Conservation (phyloP, 805 yeast species). For the Dipodascopsis tothii region DNA sequence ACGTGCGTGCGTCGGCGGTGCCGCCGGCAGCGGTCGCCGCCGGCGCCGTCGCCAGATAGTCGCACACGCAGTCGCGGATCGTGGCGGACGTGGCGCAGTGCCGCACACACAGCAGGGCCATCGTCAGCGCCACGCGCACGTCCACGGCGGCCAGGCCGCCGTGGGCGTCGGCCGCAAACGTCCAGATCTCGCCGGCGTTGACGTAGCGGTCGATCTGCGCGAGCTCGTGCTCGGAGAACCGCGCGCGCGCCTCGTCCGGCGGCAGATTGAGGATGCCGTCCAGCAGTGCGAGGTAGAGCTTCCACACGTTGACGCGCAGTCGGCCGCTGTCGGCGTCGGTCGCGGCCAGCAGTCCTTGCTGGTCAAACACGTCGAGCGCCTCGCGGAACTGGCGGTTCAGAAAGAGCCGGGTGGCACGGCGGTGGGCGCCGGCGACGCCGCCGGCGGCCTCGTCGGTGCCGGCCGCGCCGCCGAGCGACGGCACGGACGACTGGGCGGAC, state of each 20-base stretch:
- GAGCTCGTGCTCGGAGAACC: slow-evolving; percentile 6
- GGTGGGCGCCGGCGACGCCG: too few species aligned
- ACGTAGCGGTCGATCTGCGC: too few species aligned
- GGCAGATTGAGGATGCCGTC: slow-evolving; percentile 9
- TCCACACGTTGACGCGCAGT: slow-evolving; percentile 9
- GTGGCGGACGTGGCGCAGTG: slow-evolving; percentile 4
- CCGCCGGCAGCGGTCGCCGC: too few species aligned
- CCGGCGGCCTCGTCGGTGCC: too few species aligned
- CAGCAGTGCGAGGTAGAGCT: slow-evolving; percentile 12
- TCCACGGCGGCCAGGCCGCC: not conserved
- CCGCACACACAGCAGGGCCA: slow-evolving; percentile 6
- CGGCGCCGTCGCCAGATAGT: not conserved
- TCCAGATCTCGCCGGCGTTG: slow-evolving; percentile 9
- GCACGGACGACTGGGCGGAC: too few species aligned
- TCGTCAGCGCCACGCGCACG: slow-evolving; percentile 1
- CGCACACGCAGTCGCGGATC: slow-evolving; percentile 2
- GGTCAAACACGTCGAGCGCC: slow-evolving; percentile 1
- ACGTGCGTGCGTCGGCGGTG: too few species aligned
- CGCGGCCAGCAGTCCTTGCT: not conserved
- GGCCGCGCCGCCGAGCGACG: too few species aligned
- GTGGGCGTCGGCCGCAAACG: not conserved
- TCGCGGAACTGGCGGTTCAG: slow-evolving; percentile 16
- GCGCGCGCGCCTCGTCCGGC: not conserved
- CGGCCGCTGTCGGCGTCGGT: not conserved
- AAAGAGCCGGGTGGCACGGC: slow-evolving; percentile 4